Base-by-base conservation (phyloP, 495 filamentous ascomycete species). In the Friedmanniomyces simplex region DNA sequence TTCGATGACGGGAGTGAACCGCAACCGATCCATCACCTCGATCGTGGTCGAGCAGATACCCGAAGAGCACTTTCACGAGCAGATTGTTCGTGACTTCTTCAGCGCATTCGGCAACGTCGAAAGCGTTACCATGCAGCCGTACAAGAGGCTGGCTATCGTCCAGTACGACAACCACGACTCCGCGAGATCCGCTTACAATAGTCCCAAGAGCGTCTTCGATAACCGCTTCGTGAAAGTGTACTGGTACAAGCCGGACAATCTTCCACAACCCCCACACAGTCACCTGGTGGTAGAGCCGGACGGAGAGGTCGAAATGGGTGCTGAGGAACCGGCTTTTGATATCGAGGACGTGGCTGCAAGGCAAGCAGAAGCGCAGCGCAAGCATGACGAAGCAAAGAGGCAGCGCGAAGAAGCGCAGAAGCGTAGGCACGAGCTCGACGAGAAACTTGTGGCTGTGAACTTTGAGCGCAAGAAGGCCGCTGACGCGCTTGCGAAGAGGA, bases 201-300 rank as follows among this genome's bases (percentile, higher is more conserved):
- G 89, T 41, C 93, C 93, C 0, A 95, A 94, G 66, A 87, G 88
- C 48, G 89, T 98, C 50, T 98, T 98, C 64, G 89, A 96, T 60
- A 98, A 98, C 61, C 79, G 93, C 20, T 98, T 98, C 64, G 93
- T 98, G 45, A 98, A 96, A 68, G 89, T 98, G 5, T 98, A 90
- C 65, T 98, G 93, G 93, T 79, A 87, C 68, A 91, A 87, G 61
- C 79, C 83, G 0, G 81, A 83, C 12, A 60, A 61, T 32, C 24
- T 69, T 1, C 61, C 64, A 20, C 73, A 73, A 32, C 66, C 71
- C 5, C 72, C 76, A 20, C 66, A 60, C 39, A 72, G 71, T 37
- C 66, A 64, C 28, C 16, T 39, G 5, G 1, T 48, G 7, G 55
- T 21, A 26, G 16, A 26, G 12, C 24, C 42, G 2, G 39, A 24